These are phyloP conservation scores for Aspergillus brunneoviolaceus DNA, from an alignment of 2,329 filamentous ascomycete species.

Conservation along the genomic window DNA sequence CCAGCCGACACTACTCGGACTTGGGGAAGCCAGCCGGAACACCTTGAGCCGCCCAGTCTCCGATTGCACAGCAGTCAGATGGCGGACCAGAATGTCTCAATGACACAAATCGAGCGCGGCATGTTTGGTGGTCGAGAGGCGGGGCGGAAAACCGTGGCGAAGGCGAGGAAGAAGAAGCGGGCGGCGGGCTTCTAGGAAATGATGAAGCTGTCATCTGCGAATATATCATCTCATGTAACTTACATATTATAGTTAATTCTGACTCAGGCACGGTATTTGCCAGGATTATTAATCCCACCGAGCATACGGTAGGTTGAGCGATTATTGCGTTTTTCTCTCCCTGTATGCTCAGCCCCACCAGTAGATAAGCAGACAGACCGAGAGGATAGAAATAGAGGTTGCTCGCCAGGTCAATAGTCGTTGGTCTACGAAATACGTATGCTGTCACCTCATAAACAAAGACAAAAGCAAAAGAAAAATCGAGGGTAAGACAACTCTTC, in stretches of 20 bases:
- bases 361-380: neutral
- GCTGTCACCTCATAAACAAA: too few species aligned
- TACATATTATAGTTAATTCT: too few species aligned
- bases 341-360: neutral
- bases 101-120: slow-evolving; percentile 44
- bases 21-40: slow-evolving; percentile 38
- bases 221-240: neutral
- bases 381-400: neutral
- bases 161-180: slow-evolving; percentile 41
- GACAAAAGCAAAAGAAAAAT: too few species aligned
- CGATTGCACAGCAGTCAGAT: slow-evolving; percentile 37
- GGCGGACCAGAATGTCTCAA: slow-evolving; percentile 33
- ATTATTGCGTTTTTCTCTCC: slow-evolving; percentile 1
- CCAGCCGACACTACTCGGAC: slow-evolving; percentile 20
- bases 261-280: too few species aligned
- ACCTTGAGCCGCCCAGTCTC: slow-evolving; percentile 15
- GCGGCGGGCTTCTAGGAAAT: slow-evolving; percentile 41
- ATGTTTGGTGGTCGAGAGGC: slow-evolving; percentile 38
- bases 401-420: too few species aligned
- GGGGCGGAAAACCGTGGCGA: slow-evolving; percentile 27
- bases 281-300: neutral
- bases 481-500: too few species aligned
- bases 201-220: neutral
- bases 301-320: slow-evolving; percentile 5
- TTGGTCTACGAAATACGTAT: too few species aligned